phyloP scores from a whole-genome alignment of 768 basidiomycete genomes.

The Amanita exitialis region DNA sequence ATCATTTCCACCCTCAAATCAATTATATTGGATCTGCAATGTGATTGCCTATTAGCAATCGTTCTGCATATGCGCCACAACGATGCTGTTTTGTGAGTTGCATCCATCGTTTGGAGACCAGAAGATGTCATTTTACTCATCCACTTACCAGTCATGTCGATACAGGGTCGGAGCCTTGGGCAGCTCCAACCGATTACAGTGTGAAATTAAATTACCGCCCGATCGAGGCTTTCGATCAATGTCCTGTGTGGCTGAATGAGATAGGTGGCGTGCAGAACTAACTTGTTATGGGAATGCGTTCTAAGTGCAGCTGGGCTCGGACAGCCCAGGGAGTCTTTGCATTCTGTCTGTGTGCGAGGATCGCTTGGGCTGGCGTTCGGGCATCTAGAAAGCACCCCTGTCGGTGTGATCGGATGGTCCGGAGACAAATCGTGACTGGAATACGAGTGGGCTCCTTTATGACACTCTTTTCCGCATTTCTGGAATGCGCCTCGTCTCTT shows the following conservation, averaged over 20 bases:
- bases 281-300: not conserved
- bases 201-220: conserved; percentile 2
- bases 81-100: not conserved
- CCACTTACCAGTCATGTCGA: not conserved
- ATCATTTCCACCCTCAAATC: conserved; percentile 1
- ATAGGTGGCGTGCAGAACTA: not conserved
- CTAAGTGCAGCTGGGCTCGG: too few relatives aligned
- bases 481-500: conserved; percentile 4
- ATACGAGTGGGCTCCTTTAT: conserved; percentile 6
- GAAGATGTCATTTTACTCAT: not conserved
- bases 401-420: conserved; percentile 7
- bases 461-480: conserved; percentile 5
- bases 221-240: conserved; percentile 7
- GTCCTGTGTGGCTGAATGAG: conserved; percentile 2
- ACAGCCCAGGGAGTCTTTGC: not conserved
- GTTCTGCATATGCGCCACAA: not conserved
- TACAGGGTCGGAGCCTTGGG: not conserved
- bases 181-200: conserved; percentile 2
- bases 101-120: not conserved
- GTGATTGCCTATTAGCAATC: not conserved
- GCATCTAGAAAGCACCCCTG: not conserved
- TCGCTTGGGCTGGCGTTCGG: not conserved
- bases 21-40: conserved; percentile 1
- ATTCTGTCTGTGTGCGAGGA: not conserved
- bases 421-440: conserved; percentile 4